phyloP scores from a whole-genome alignment of 208 protist species.

The Vickermania ingenoplastis region DNA sequence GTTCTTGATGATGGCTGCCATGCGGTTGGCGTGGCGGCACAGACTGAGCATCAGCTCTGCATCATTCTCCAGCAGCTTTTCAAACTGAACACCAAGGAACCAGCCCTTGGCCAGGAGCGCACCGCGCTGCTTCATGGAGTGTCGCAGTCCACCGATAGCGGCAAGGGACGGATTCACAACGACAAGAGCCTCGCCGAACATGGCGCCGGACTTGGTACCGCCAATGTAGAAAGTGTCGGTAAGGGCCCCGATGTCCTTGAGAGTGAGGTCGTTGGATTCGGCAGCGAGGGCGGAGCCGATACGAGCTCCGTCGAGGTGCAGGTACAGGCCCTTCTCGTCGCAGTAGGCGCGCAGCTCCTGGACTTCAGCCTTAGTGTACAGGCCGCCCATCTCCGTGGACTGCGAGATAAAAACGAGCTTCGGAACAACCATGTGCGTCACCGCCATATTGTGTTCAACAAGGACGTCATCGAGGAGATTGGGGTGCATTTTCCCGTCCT shows the following conservation, averaged over 20 bases:
- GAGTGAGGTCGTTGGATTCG: constrained; percentile 20
- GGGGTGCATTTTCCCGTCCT: constrained; percentile 29
- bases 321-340: constrained; percentile 13
- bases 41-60: constrained; percentile 14
- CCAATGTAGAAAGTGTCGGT: constrained; percentile 48
- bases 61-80: constrained; percentile 27
- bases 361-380: constrained; percentile 36
- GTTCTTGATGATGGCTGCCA: constrained; percentile 17
- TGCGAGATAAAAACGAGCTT: constrained; percentile 46
- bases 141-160: constrained; percentile 8
- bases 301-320: constrained; percentile 40
- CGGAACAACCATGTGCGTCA: constrained; percentile 39
- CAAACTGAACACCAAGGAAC: constrained; percentile 41
- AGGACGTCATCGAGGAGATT: constrained; percentile 19
- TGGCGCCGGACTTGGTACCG: constrained; percentile 25
- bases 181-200: constrained; percentile 42
- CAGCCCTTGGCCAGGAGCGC: constrained; percentile 46
- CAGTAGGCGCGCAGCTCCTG: constrained; percentile 24
- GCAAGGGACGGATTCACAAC: constrained; percentile 16
- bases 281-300: constrained; percentile 20
- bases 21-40: constrained; percentile 29
- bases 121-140: constrained; percentile 37
- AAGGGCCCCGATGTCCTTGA: constrained; percentile 27
- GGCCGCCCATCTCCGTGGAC: constrained; percentile 33
- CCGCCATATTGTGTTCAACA: constrained; percentile 11